These are phyloP conservation scores for Primulina huaijiensis DNA, from an alignment of 257 asterid genomes.

Conservation along the genomic window DNA sequence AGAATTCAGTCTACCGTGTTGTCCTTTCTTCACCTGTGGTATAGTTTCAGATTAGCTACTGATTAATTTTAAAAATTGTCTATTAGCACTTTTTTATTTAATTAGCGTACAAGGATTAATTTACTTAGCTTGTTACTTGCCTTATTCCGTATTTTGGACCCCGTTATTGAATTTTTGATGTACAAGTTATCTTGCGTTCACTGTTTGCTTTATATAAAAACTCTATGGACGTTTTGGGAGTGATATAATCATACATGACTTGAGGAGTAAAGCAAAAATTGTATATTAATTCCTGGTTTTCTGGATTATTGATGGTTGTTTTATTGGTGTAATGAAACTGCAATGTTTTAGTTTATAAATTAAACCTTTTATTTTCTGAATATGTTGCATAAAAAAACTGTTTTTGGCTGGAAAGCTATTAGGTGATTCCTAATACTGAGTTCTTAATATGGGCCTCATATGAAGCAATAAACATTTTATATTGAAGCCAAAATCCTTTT, in stretches of 20 bases:
- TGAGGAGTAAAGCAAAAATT: no score
- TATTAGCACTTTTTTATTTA: background rate
- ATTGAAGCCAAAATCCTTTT: background rate
- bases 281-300: background rate
- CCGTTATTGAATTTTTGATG: background rate
- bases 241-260: background rate
- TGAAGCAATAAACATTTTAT: background rate
- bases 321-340: background rate
- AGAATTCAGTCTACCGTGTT: conserved; percentile 60
- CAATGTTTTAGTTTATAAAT: background rate
- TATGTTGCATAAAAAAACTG: background rate
- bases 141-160: background rate
- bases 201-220: background rate
- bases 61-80: background rate
- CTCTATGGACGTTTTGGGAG: no score
- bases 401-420: background rate
- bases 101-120: background rate
- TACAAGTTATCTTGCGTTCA: background rate
- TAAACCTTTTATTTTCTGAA: background rate
- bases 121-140: background rate
- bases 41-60: conserved; percentile 26
- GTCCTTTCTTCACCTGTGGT: conserved; percentile 92
- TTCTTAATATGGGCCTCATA: background rate
- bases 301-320: background rate
- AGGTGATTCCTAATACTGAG: background rate